Conservation (phyloP, 768 basidiomycete genomes). For the Auriscalpium orientale region DNA sequence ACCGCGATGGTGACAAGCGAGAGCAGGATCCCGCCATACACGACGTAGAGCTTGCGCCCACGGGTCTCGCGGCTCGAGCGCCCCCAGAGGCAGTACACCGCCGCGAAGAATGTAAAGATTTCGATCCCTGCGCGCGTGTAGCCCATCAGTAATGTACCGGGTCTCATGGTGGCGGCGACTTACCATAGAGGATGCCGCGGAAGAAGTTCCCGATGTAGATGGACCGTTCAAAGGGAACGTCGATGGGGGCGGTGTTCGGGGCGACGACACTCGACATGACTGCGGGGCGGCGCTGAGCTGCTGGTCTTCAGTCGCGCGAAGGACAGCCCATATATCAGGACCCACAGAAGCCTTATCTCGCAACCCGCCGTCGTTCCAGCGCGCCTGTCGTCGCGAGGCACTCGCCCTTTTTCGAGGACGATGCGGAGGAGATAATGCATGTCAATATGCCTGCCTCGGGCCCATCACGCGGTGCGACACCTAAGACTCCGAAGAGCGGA, state of each 20-base stretch:
- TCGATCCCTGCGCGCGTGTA: neutral
- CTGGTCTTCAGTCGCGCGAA: too few relatives aligned
- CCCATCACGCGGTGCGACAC: too few relatives aligned
- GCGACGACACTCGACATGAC: too few relatives aligned
- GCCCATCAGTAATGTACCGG: neutral
- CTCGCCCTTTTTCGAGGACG: too few relatives aligned
- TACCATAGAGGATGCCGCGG: conserved; percentile 6
- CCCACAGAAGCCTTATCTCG: too few relatives aligned
- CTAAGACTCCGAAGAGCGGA: too few relatives aligned
- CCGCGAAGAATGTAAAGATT: conserved; percentile 2
- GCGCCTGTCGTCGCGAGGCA: too few relatives aligned
- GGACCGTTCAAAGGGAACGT: conserved; percentile 6
- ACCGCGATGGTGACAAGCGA: conserved; percentile 22
- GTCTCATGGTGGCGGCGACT: neutral
- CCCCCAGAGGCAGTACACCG: neutral
- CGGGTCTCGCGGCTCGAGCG: neutral
- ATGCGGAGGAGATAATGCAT: too few relatives aligned
- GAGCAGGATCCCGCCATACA: conserved; percentile 20
- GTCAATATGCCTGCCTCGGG: too few relatives aligned
- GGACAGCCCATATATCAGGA: too few relatives aligned
- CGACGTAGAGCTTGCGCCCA: conserved; percentile 14
- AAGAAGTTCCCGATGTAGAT: conserved; percentile 6
- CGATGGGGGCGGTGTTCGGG: neutral
- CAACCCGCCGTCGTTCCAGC: too few relatives aligned
- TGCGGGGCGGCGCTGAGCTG: too few relatives aligned